phyloP scores from a whole-genome alignment of 306 rosid genomes.

The Albizia julibrissin region DNA sequence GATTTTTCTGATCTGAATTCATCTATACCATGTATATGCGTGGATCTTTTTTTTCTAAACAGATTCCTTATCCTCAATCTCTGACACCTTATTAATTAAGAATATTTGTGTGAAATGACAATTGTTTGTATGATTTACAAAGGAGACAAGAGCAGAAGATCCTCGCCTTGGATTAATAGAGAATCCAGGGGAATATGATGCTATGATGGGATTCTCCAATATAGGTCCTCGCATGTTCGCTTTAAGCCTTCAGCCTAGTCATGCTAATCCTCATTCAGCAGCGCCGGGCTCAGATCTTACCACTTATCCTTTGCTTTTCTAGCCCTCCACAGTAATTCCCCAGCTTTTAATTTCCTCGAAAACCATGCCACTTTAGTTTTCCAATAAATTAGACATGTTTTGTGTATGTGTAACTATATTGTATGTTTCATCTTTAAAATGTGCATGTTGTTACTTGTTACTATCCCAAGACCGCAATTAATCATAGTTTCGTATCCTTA shows the following conservation, averaged over 20 bases:
- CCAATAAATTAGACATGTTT: constrained; percentile 24
- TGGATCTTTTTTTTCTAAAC: neutral
- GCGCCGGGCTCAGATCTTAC: constrained; percentile 56
- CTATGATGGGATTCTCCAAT: constrained; percentile 61
- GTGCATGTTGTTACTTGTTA: neutral
- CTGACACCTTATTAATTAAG: neutral
- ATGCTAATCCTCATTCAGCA: constrained; percentile 47
- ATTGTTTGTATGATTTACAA: neutral
- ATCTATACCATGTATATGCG: neutral
- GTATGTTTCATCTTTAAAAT: constrained; percentile 9
- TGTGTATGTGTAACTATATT: neutral
- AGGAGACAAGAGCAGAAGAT: constrained; percentile 69
- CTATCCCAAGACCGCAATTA: neutral
- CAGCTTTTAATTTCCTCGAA: neutral
- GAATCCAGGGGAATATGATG: constrained; percentile 57
- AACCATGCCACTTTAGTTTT: constrained; percentile 7
- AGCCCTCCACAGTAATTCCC: neutral
- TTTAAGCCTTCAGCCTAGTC: constrained; percentile 54
- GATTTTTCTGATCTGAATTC: neutral
- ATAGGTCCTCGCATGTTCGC: constrained; percentile 66
- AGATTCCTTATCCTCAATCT: neutral
- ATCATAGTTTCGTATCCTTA: neutral
- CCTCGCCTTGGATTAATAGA: constrained; percentile 62
- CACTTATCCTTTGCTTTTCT: constrained; percentile 65
- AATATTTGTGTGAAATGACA: neutral